phyloP scores from a whole-genome alignment of 2,329 filamentous ascomycete genomes.

The Fusarium sp. region DNA sequence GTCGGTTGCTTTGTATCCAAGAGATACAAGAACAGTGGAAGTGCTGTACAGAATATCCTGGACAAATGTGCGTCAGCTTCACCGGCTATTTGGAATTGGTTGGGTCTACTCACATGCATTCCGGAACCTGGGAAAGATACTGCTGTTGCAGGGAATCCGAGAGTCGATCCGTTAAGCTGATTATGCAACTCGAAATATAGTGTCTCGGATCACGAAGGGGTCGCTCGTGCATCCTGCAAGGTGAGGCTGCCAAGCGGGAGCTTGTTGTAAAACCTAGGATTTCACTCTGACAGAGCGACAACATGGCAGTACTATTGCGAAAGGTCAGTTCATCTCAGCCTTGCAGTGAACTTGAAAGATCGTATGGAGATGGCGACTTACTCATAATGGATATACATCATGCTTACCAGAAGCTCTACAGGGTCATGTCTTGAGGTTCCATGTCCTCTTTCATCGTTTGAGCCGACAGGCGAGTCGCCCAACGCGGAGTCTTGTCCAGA shows the following conservation, averaged over 20 bases:
- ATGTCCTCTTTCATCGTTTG: neutral
- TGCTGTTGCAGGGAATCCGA: neutral
- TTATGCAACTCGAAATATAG: neutral
- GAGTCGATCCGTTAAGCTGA: neutral
- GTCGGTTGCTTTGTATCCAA: too few species aligned
- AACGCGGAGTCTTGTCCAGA: neutral
- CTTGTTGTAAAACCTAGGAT: neutral
- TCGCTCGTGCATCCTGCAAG: neutral
- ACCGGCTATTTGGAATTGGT: neutral
- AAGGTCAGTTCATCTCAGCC: neutral
- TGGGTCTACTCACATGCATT: neutral
- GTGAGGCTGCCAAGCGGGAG: neutral
- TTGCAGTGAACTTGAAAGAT: too few species aligned
- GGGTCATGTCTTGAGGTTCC: neutral
- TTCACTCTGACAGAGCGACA: neutral
- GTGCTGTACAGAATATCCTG: neutral
- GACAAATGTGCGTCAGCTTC: neutral
- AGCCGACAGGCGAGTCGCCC: neutral
- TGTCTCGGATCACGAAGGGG: neutral
- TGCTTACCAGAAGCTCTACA: neutral
- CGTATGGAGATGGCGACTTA: neutral
- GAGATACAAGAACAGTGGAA: neutral
- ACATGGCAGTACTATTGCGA: neutral
- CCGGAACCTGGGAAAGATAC: neutral
- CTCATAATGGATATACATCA: constrained; percentile 1